These are phyloP conservation scores for Rehmannia glutinosa DNA, from an alignment of 257 asterid genomes.

Conservation along the genomic window DNA sequence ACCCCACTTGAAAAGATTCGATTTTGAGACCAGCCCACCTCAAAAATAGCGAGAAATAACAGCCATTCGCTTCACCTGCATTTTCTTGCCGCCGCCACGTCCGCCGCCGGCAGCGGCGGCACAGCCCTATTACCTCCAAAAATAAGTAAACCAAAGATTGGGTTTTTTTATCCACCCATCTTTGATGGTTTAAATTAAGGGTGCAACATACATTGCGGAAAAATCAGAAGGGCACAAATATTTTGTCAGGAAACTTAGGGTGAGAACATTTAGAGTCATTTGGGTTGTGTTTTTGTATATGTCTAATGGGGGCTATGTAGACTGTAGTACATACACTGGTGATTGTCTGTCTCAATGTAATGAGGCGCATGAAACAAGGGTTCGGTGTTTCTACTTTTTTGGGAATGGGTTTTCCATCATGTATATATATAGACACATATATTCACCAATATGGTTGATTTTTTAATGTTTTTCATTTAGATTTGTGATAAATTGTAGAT, in stretches of 20 bases:
- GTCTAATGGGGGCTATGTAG: background rate
- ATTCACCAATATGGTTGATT: too few species aligned
- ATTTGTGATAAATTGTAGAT: too few species aligned
- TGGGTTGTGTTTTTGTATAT: constrained; percentile 20
- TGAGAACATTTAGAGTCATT: constrained; percentile 13
- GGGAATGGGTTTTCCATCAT: background rate
- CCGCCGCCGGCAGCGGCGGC: constrained; percentile 1
- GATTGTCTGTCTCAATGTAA: constrained; percentile 22
- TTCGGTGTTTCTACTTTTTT: constrained; percentile 5
- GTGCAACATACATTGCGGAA: background rate
- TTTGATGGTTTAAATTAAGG: too few species aligned
- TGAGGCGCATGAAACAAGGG: constrained; percentile 25
- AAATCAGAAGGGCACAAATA: background rate
- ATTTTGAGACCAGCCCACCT: constrained; percentile 20
- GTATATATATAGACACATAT: too few species aligned
- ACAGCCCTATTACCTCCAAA: background rate
- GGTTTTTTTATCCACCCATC: too few species aligned
- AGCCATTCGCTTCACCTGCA: background rate
- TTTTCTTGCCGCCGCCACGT: background rate
- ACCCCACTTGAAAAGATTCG: constrained; percentile 25
- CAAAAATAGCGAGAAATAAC: background rate
- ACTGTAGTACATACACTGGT: constrained; percentile 12
- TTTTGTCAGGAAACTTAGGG: constrained; percentile 12
- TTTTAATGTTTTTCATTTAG: too few species aligned
- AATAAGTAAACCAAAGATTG: background rate